A percentile compares a stretch with the other conserved stretches of the same genome.
Evolutionary conservation across 2,329 filamentous ascomycete species (phyloP).

Genomic region (Blastomyces emzantsi): DNA sequence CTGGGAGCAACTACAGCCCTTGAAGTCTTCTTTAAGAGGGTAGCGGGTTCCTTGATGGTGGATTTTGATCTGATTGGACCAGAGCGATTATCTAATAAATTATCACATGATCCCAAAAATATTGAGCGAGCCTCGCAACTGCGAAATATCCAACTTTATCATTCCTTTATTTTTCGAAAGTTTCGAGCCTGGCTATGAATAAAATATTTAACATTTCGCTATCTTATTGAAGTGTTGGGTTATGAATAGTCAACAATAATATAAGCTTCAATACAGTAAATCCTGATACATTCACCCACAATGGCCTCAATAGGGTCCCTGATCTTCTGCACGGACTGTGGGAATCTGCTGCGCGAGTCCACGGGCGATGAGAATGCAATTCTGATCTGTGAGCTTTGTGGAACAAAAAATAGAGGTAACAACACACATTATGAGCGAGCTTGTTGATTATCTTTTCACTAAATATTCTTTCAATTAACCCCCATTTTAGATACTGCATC

Average conservation of each 20-base stretch:
- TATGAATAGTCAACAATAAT: background rate
- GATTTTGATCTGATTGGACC: background rate
- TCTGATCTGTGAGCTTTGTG: constrained; percentile 77
- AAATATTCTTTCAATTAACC: constrained; percentile 14
- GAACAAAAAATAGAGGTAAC: constrained; percentile 70
- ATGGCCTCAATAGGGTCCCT: constrained; percentile 90
- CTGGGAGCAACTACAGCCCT: no score
- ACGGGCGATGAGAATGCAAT: constrained; percentile 66
- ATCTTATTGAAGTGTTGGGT: background rate
- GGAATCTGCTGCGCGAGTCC: constrained; percentile 75
- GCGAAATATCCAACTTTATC: background rate
- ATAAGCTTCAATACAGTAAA: background rate
- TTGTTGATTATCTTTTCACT: background rate
- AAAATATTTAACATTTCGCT: background rate
- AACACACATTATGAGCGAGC: constrained; percentile 8
- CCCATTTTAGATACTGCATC: constrained; percentile 56
- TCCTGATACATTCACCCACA: constrained; percentile 8
- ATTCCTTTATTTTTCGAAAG: background rate
- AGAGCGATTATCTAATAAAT: background rate
- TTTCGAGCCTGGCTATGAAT: background rate
- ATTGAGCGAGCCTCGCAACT: background rate
- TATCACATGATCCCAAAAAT: background rate
- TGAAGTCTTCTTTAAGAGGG: no score
- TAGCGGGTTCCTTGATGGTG: no score
- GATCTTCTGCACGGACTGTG: constrained; percentile 88